Evolutionary conservation across 257 asterid genomes (phyloP).

Genomic region (Lithospermum erythrorhizon): DNA sequence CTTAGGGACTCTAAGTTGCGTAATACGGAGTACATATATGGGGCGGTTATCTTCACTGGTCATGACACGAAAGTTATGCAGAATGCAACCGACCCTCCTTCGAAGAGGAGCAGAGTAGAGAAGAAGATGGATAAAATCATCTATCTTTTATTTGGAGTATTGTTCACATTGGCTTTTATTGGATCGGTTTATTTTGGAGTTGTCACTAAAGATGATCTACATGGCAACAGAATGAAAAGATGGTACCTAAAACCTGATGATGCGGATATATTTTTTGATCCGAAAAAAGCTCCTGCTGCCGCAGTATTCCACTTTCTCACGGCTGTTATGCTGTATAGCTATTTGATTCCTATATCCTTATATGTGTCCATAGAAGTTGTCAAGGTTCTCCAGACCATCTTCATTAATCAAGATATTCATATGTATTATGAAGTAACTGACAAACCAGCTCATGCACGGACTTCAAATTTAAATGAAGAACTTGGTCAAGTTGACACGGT

Average conservation of each 20-base stretch:
- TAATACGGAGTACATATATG: conserved; percentile 65
- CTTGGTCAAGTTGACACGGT: conserved; percentile 85
- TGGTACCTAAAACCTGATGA: conserved; percentile 63
- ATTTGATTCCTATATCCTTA: conserved; percentile 77
- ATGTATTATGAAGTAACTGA: conserved; percentile 88
- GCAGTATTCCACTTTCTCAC: conserved; percentile 66
- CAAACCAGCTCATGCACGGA: conserved; percentile 85
- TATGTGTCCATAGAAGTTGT: conserved; percentile 84
- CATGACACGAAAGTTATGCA: conserved; percentile 91
- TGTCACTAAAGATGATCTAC: conserved; percentile 46
- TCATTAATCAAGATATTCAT: conserved; percentile 60
- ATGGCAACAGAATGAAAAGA: conserved; percentile 38
- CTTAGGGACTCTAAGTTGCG: conserved; percentile 77
- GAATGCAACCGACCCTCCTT: conserved; percentile 80
- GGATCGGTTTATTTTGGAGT: conserved; percentile 80
- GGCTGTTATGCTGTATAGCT: conserved; percentile 58
- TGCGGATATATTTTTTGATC: conserved; percentile 56
- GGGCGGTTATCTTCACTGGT: conserved; percentile 85
- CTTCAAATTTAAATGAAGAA: conserved; percentile 87
- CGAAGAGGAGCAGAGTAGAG: conserved; percentile 86
- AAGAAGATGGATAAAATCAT: conserved; percentile 80
- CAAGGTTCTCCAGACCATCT: conserved; percentile 79
- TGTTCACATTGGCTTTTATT: conserved; percentile 43
- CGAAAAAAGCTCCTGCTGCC: conserved; percentile 57
- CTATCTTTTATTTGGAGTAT: conserved; percentile 55